Evolutionary conservation across 2,329 filamentous ascomycete species (phyloP), one percentile per base, ranked within the genome.

Genomic region (Pestalotiopsis sp.): DNA sequence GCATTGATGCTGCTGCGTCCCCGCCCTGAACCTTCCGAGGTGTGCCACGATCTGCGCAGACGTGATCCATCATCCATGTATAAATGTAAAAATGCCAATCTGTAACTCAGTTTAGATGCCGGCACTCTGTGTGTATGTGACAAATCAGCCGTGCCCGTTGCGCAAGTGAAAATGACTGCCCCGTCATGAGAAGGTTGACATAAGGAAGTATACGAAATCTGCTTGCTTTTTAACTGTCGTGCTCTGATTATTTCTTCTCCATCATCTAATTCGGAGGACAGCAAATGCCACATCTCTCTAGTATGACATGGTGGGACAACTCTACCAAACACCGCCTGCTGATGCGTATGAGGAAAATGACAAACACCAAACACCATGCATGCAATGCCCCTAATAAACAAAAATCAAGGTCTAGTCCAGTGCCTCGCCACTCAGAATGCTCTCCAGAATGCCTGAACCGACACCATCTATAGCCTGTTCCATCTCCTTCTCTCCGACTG

Each of bases 401-500:
- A 65, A 23, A 13, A 65, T n/a, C n/a, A 64, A 25, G 17, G 25
- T 68, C 67, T 79, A 88, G 74, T 89, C 87, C 79, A 90, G 80
- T 55, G 86, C 86, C 72, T 90, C 88, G 55, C 87, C 89, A 73
- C 84, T 87, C 75, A 92, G 74, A 72, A 92, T 91, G 76, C 85
- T 89, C 74, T 80, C 85, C 75, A 92, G 76, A 72, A 92, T 92
- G 55, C 87, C 88, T 4, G 84, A 84, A 1, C 88, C 90, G 3
- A 88, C 78, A 3, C 87, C 88, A 25, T 91, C 88, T 55, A 94
- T 88, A 66, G 92, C 90, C 67, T 87, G 86, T 72, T 91, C 88
- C 72, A 97, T 86, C 81, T 97, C 94, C 75, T 89, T 91, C 76
- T 93, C 91, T n/a, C 90, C 90, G 23, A 95, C 91, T 76, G 90